These are phyloP conservation scores for Cocos nucifera DNA, from an alignment of 176 grass and related monocot species.

Conservation along the genomic window DNA sequence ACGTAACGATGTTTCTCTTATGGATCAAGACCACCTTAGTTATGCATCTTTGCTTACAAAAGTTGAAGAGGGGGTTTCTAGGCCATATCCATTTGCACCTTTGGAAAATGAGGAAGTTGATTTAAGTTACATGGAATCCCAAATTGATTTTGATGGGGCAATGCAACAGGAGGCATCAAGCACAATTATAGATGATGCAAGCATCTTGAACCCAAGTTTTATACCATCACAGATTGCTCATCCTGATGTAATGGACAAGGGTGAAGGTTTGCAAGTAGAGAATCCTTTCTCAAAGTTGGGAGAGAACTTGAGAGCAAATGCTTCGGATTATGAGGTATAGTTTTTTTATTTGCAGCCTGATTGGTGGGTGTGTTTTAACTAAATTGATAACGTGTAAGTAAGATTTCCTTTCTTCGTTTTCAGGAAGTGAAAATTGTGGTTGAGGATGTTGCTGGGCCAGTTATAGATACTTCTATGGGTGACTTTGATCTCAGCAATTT, in stretches of 20 bases:
- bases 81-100: constrained; percentile 11
- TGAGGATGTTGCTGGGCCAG: constrained; percentile 33
- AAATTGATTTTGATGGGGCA: constrained; percentile 42
- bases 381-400: background rate
- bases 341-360: background rate
- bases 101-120: constrained; percentile 29
- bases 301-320: constrained; percentile 50
- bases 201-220: constrained; percentile 31
- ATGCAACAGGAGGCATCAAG: constrained; percentile 28
- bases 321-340: constrained; percentile 72
- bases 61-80: constrained; percentile 40
- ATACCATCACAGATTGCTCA: constrained; percentile 36
- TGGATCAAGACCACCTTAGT: constrained; percentile 39
- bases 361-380: background rate
- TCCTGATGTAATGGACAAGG: constrained; percentile 22
- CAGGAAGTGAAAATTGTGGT: constrained; percentile 70
- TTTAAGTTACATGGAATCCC: constrained; percentile 30
- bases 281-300: constrained; percentile 64
- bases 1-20: constrained; percentile 48
- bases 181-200: constrained; percentile 25
- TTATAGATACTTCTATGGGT: constrained; percentile 48
- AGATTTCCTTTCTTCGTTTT: constrained; percentile 10
- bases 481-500: constrained; percentile 86
- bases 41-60: constrained; percentile 25
- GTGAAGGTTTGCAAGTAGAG: constrained; percentile 60